Percentiles rank a stretch among this genome's conserved stretches.
These are phyloP conservation scores for Cystobasidium onofrii DNA, from an alignment of 768 basidiomycete species.

Conservation along the genomic window DNA sequence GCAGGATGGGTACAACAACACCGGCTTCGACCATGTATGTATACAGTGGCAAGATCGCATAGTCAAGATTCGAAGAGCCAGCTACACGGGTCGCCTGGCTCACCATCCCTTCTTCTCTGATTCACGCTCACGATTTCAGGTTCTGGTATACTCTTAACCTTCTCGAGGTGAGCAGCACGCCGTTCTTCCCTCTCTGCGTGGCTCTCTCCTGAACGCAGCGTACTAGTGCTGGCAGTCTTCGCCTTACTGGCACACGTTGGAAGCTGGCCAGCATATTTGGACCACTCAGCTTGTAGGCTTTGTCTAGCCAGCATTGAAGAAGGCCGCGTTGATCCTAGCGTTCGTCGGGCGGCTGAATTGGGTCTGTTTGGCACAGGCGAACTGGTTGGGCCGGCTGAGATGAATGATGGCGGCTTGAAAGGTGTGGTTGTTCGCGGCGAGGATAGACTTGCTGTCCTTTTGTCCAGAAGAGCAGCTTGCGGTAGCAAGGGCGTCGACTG, in stretches of 20 bases:
- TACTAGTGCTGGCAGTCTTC: neutral
- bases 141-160: neutral
- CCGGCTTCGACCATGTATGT: neutral
- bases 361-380: neutral
- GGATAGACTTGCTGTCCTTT: neutral
- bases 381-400: neutral
- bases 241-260: neutral
- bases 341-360: neutral
- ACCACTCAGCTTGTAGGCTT: conserved; percentile 18
- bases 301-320: neutral
- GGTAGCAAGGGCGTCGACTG: neutral
- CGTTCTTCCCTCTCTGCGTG: neutral
- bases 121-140: conserved; percentile 15
- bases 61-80: conserved; percentile 13
- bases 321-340: conserved; percentile 28
- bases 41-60: neutral
- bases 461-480: neutral
- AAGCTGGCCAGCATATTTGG: neutral
- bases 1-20: neutral
- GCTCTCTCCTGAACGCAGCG: neutral
- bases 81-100: conserved; percentile 11
- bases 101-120: conserved; percentile 4
- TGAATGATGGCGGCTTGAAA: conserved; percentile 21
- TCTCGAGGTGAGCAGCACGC: neutral
- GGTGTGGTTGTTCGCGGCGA: neutral